Conservation (phyloP, 768 basidiomycete genomes). For the Scleroderma citrinum region DNA sequence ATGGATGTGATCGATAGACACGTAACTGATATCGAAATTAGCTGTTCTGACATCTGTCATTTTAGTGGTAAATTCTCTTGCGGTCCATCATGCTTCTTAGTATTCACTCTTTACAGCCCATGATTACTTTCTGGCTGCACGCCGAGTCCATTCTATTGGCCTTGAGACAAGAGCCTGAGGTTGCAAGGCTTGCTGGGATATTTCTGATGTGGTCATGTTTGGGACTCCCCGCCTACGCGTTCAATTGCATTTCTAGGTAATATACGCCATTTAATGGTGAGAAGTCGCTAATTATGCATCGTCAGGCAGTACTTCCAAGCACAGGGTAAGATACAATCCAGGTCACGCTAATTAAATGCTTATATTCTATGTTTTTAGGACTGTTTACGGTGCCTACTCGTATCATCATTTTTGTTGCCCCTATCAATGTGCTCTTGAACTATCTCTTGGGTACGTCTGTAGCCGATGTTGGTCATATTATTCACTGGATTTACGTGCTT, state of each 20-base stretch:
- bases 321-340: slow-evolving; percentile 55
- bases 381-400: slow-evolving; percentile 81
- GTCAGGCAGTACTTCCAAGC: slow-evolving; percentile 57
- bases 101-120: slow-evolving; percentile 34
- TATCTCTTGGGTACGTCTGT: slow-evolving; percentile 60
- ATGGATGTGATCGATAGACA: not conserved
- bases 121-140: slow-evolving; percentile 73
- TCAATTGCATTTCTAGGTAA: slow-evolving; percentile 45
- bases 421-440: slow-evolving; percentile 76
- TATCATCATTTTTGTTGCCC: slow-evolving; percentile 73
- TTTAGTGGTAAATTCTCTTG: slow-evolving; percentile 47
- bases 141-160: slow-evolving; percentile 70
- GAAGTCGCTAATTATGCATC: not conserved
- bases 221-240: slow-evolving; percentile 69
- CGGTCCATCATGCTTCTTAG: not conserved
- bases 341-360: slow-evolving; percentile 14
- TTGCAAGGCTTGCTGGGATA: slow-evolving; percentile 65
- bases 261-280: not conserved
- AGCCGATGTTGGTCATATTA: not conserved
- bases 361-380: slow-evolving; percentile 33
- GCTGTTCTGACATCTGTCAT: slow-evolving; percentile 51
- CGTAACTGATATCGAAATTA: slow-evolving; percentile 15
- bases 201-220: slow-evolving; percentile 71
- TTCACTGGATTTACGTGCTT: slow-evolving; percentile 26
- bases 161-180: slow-evolving; percentile 73